Evolutionary conservation across 768 basidiomycete species (phyloP), one percentile per base, ranked within the genome.

Genomic region (Calvatia gigantea): DNA sequence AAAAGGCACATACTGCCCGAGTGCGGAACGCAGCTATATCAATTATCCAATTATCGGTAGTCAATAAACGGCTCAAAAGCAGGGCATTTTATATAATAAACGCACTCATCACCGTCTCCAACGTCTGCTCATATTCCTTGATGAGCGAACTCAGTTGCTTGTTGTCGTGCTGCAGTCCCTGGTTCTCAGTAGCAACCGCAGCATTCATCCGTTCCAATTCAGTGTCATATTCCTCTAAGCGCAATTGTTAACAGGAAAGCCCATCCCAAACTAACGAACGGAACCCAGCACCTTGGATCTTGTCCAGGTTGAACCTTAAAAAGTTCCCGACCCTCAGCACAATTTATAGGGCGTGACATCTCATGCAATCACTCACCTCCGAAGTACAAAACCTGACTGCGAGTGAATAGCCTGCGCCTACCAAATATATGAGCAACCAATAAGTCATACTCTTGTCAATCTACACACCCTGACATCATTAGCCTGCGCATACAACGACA

Each of bases 111-210:
- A 98, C 84, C 6, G 81, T 90, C 70, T 99, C 97, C 29, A 99
- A 74, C 0, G 96, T 98, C 65, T 92, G 89, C 68, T 99, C 97
- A 65, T 97, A 98, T 68, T 99, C 97, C 64, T 94, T 94, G 63
- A 98, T 87, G 51, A 99, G 75, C 4, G 80, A 75, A 60, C 87
- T 91, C 29, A 99, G 79, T 62, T 98, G 96, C 67, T 97, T 96
- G 76, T 98, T 99, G 73, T 98, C 97, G 62, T 96, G 83, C 63
- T 91, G 83, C 39, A 99, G 75, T 5, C 75, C 72, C 62, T 89
- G 87, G 67, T 98, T 99, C 69, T 99, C 95, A 21, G 80, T 71
- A 4, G 80, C 73, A 64, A 98, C 86, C 45, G 83, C 77, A 3
- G 78, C 70, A 60, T 94, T 95, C 86, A 97, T 92, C 42, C 83